Percentiles rank a stretch among this genome's conserved stretches.
Evolutionary conservation across 129 eudicot genomes (phyloP).

Genomic region (Artemisia annua): DNA sequence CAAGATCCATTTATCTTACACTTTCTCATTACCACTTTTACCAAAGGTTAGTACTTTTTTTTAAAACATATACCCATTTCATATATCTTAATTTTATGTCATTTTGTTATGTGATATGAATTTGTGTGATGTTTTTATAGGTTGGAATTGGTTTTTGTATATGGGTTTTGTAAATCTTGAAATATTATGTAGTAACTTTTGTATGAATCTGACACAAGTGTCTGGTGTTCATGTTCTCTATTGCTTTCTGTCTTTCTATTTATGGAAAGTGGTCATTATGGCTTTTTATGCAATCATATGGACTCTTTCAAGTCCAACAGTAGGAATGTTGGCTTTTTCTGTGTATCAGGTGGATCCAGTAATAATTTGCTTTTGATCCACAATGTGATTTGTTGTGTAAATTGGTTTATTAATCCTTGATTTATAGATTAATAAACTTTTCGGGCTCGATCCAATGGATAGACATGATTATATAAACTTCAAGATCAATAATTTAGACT

Average conservation of each 20-base stretch:
- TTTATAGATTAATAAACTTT: neutral
- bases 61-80: neutral
- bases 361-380: neutral
- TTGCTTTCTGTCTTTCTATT: conserved; percentile 33
- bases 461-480: neutral
- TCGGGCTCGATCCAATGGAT: neutral
- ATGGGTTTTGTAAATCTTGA: conserved; percentile 28
- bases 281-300: conserved; percentile 19
- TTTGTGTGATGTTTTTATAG: neutral
- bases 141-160: conserved; percentile 1
- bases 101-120: neutral
- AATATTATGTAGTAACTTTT: conserved; percentile 3
- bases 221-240: conserved; percentile 4
- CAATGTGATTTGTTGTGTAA: conserved; percentile 17
- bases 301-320: conserved; percentile 4
- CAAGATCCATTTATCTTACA: conserved; percentile 15
- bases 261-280: conserved; percentile 21
- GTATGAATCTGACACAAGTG: conserved; percentile 4
- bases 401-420: conserved; percentile 2
- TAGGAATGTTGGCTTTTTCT: neutral
- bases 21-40: conserved; percentile 24
- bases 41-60: conserved; percentile 30
- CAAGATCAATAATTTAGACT: neutral
- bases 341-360: conserved; percentile 25
- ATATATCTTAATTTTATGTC: neutral